Evolutionary conservation across 2,329 filamentous ascomycete species (phyloP), one percentile per base, ranked within the genome.

Genomic region (Alternaria conjuncta): DNA sequence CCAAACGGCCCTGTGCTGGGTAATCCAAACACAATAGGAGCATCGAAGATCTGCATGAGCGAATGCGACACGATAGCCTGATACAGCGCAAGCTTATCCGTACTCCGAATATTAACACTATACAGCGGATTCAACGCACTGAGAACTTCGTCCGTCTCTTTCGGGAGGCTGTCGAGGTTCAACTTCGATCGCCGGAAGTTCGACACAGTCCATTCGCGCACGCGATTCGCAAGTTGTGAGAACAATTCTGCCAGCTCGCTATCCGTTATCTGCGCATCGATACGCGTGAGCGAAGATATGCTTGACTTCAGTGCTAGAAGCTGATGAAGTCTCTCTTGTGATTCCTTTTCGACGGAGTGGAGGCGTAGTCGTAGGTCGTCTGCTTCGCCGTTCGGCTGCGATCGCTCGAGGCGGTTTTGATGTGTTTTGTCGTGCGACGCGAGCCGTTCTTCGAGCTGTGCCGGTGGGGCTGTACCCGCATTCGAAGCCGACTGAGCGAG

Each of bases 201-300:
- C 25, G 87, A 86, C 70, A 93, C 88, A 4, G 90, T 87, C 90
- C 90, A 93, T 71, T 93, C 92, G 79, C 92, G 90, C 69, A 92
- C 79, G 23, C 89, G 87, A 71, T 92, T 90, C 20, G 87, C 87
- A 50, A 93, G 76, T 61, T 86, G 84, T 54, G 85, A 83, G 82
- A 91, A 87, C 10, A 84, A 83, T 55, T 90, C 87, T 3, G 83
- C 86, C 73, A 93, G 86, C 11, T 88, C 87, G 76, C 90, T 88
- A 71, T 93, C 91, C 65, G 88, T 89, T 49, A 82, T 78, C 65
- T 89, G 87, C 21, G 86, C 86, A 28, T 88, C 87, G 54, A 85
- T 83, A 30, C 89, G 82, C 10, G 90, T 91, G 66, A 87, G 88
- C 21, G 85, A 87, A 71, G 90, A 91, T 61, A 93, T 90, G 82